phyloP scores from a whole-genome alignment of 2,329 filamentous ascomycete genomes.

The Xylariaceae sp. region DNA sequence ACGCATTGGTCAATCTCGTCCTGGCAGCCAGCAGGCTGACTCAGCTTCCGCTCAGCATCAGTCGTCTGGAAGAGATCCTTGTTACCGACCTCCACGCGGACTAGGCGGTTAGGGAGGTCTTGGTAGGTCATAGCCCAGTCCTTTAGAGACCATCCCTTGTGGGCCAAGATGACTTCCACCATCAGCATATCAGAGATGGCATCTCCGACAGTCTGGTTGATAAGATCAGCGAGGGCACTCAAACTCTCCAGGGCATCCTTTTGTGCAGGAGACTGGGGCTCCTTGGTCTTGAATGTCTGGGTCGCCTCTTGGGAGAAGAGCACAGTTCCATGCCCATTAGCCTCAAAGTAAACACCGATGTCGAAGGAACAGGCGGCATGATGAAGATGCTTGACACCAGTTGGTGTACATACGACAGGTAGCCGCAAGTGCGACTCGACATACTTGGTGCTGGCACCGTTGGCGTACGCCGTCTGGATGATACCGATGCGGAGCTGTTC shows the following conservation, averaged over 20 bases:
- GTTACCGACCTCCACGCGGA: conserved; percentile 84
- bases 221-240: conserved; percentile 77
- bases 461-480: conserved; percentile 96
- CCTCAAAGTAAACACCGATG: conserved; percentile 96
- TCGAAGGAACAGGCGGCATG: conserved; percentile 95
- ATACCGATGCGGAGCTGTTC: conserved; percentile 86
- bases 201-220: conserved; percentile 98
- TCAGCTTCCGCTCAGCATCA: conserved; percentile 85
- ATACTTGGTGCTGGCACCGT: conserved; percentile 90
- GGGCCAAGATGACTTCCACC: conserved; percentile 91
- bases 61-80: conserved; percentile 86
- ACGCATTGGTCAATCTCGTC: conserved; percentile 82
- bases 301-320: conserved; percentile 86
- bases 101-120: conserved; percentile 92
- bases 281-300: conserved; percentile 69
- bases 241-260: conserved; percentile 85
- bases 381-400: conserved; percentile 95
- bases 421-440: conserved; percentile 83
- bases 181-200: conserved; percentile 94
- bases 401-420: conserved; percentile 88
- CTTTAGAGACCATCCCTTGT: conserved; percentile 85
- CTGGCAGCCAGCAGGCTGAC: conserved; percentile 74
- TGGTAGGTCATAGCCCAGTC: conserved; percentile 93
- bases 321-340: conserved; percentile 95
- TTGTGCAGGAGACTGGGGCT: conserved; percentile 87